Evolutionary conservation across 441 rosid species (phyloP), one percentile per base, ranked within the genome.

Genomic region (Erysimum cheiri): DNA sequence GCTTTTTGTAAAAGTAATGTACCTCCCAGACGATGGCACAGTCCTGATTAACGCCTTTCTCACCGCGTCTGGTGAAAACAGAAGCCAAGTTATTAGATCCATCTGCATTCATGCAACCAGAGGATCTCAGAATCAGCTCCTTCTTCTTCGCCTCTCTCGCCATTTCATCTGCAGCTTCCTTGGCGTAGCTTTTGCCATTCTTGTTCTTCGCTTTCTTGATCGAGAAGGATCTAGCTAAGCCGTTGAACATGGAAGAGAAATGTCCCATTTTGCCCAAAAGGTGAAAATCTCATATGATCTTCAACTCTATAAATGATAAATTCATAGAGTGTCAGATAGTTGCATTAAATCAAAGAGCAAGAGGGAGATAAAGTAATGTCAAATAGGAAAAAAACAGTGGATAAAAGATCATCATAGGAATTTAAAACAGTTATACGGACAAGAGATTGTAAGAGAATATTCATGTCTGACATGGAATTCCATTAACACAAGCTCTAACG

Each of bases 11-110:
- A 44, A 55, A 36, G 71, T 46, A 10, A 66, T 52, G 68, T 87
- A 93, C 97, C 93, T 90, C 93, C 98, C 98, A 91, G 33, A 94
- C 96, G 60, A 94, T 78, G 62, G 87, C 84, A 71, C 90, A 88
- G 76, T 94, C 98, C 69, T 94, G 98, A 72, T 91, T 91, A 31
- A 72, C 85, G 19, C 97, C 98, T 79, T 94, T 94, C 60, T 87
- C 80, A 48, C 98, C 97, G 55, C 90, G 80, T 78, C 69, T 88
- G 2, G 97, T 88, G 81, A 83, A 91, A 80, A 81, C 83, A 3
- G 97, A 84, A 33, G 89, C 92, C 13, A 80, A 80, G 68, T 87
- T 89, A 64, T 78, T 56, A 0, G 92, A 88, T 62, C 90, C 90
- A 33, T 80, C 84, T n/a, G 75, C 85, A 40, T 82, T 80, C 53